A percentile compares a stretch with the other conserved stretches of the same genome.
Conservation (phyloP, 1,139 yeast genomes). For the Kluyveromyces sp. region DNA sequence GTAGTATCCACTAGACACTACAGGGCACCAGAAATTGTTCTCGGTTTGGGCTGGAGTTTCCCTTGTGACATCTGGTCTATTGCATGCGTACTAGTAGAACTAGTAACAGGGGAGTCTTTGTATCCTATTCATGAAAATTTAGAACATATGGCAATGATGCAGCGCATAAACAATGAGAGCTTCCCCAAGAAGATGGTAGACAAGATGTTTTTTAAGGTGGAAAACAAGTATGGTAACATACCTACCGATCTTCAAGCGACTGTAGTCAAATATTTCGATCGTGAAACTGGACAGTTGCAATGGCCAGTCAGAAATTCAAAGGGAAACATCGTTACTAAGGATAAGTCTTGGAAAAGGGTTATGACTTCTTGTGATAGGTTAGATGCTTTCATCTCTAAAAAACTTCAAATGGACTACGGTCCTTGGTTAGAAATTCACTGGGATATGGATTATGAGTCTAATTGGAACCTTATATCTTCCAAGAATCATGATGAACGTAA, state of each 20-base stretch:
- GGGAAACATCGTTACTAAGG: slow-evolving; percentile 23
- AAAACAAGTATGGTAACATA: slow-evolving; percentile 26
- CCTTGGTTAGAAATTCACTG: slow-evolving; percentile 25
- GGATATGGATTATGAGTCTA: slow-evolving; percentile 26
- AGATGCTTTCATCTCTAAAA: slow-evolving; percentile 23
- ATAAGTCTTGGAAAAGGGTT: slow-evolving; percentile 26
- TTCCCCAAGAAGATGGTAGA: slow-evolving; percentile 25
- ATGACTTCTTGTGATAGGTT: slow-evolving; percentile 25
- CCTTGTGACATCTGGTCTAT: slow-evolving; percentile 96
- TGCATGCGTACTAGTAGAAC: slow-evolving; percentile 87
- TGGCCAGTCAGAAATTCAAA: slow-evolving; percentile 29
- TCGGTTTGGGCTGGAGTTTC: slow-evolving; percentile 87
- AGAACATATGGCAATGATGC: slow-evolving; percentile 95
- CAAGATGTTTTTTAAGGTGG: slow-evolving; percentile 28
- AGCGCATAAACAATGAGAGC: slow-evolving; percentile 44
- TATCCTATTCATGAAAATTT: slow-evolving; percentile 91
- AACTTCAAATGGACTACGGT: slow-evolving; percentile 23
- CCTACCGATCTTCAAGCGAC: slow-evolving; percentile 28
- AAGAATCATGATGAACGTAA: slow-evolving; percentile 12
- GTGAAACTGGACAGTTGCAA: slow-evolving; percentile 14
- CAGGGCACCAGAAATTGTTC: slow-evolving; percentile 92
- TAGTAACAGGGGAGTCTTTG: slow-evolving; percentile 90
- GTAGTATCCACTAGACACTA: slow-evolving; percentile 94
- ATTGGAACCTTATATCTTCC: slow-evolving; percentile 23
- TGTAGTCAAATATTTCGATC: slow-evolving; percentile 28